These are phyloP conservation scores for Xerocomus amazonicus DNA, from an alignment of 1,284 basidiomycete species.

Conservation along the genomic window DNA sequence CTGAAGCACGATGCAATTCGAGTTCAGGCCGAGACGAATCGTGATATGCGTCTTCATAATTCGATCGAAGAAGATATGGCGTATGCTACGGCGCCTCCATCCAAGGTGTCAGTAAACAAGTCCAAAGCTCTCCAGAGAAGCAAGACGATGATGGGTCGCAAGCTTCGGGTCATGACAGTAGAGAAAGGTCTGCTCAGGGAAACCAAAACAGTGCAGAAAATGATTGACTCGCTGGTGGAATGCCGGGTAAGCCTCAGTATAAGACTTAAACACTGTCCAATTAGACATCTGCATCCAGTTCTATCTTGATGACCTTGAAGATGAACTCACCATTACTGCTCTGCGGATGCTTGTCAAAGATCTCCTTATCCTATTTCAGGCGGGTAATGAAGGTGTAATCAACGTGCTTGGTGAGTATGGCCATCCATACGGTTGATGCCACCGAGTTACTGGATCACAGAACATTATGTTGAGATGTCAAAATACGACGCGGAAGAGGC, in stretches of 20 bases:
- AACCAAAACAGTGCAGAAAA: conserved; percentile 85
- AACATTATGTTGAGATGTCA: conserved; percentile 99
- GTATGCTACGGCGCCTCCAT: conserved; percentile 28
- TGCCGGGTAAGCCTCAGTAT: conserved; percentile 62
- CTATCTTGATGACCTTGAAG: conserved; percentile 90
- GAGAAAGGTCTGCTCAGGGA: conserved; percentile 95
- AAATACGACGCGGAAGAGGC: conserved; percentile 86
- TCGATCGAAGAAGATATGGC: conserved; percentile 55
- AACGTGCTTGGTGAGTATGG: conserved; percentile 78
- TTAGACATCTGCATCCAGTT: conserved; percentile 52
- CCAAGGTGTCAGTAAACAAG: conserved; percentile 28
- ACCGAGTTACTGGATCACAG: conserved; percentile 40
- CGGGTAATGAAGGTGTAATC: conserved; percentile 97
- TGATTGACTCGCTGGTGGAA: conserved; percentile 84
- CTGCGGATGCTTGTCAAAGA: conserved; percentile 97
- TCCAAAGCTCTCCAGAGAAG: conserved; percentile 48
- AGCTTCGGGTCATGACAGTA: conserved; percentile 88
- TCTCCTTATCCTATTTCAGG: conserved; percentile 92
- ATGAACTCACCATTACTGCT: conserved; percentile 87
- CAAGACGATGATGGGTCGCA: conserved; percentile 77
- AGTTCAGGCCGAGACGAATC: conserved; percentile 86
- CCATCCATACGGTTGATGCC: background rate
- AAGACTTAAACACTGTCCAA: background rate
- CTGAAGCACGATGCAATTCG: conserved; percentile 92
- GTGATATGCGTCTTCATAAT: conserved; percentile 67